phyloP scores from a whole-genome alignment of 495 filamentous ascomycete species.

The Lasiosphaeria miniovina region DNA sequence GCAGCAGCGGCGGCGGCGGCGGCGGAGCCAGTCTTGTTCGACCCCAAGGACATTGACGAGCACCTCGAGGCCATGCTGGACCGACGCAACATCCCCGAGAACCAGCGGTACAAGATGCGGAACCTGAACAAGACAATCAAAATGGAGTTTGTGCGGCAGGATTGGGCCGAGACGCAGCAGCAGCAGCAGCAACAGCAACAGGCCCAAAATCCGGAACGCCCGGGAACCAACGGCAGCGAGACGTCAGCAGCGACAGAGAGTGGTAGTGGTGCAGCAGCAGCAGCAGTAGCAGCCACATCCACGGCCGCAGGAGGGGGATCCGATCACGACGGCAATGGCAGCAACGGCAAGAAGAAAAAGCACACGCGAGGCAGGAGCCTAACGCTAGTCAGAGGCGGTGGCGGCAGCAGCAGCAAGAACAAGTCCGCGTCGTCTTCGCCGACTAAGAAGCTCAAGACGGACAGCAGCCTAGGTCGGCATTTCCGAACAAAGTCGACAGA shows the following conservation, averaged over 20 bases:
- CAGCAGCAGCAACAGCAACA: background rate
- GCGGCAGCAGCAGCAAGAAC: slow-evolving; percentile 25
- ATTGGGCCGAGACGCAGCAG: slow-evolving; percentile 62
- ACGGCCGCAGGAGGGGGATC: slow-evolving; percentile 3
- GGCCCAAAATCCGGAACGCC: slow-evolving; percentile 33
- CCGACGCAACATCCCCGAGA: slow-evolving; percentile 85
- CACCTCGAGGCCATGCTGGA: slow-evolving; percentile 71
- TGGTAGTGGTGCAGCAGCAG: background rate
- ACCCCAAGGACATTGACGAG: slow-evolving; percentile 49
- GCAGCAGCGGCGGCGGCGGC: too few species aligned
- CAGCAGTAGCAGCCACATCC: too few species aligned
- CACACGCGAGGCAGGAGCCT: slow-evolving; percentile 76
- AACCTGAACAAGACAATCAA: slow-evolving; percentile 86
- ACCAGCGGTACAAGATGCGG: slow-evolving; percentile 91
- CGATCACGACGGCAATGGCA: slow-evolving; percentile 31
- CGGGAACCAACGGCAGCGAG: slow-evolving; percentile 34
- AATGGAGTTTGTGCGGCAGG: slow-evolving; percentile 87
- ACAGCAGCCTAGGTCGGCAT: slow-evolving; percentile 48
- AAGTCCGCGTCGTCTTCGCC: slow-evolving; percentile 38
- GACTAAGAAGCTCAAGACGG: slow-evolving; percentile 54
- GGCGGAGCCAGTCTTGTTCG: slow-evolving; percentile 18
- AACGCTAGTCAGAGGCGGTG: slow-evolving; percentile 58
- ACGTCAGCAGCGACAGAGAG: slow-evolving; percentile 21
- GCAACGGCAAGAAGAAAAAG: slow-evolving; percentile 50
- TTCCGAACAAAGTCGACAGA: slow-evolving; percentile 52